Conservation (phyloP, 2,329 filamentous ascomycete genomes). For the Penicillium sp. region DNA sequence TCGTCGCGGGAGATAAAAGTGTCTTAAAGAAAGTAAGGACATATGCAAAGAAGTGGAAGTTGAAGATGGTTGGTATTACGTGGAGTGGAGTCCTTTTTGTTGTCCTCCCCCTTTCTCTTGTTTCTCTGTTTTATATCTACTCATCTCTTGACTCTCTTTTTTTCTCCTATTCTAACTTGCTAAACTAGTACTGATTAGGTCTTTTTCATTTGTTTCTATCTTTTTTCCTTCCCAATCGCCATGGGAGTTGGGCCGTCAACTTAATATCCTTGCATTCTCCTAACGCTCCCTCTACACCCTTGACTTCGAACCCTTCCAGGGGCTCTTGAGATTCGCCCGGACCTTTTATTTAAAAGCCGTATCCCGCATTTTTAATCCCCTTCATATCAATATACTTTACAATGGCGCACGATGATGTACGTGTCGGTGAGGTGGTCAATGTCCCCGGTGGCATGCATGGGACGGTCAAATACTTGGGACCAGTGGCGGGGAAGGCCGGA, state of each 20-base stretch:
- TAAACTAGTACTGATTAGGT: not conserved
- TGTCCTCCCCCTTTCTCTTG: constrained; percentile 20
- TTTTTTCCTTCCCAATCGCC: constrained; percentile 1
- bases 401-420: constrained; percentile 54
- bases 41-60: constrained; percentile 8
- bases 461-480: constrained; percentile 82
- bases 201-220: not conserved
- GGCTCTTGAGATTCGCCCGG: not conserved
- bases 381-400: constrained; percentile 4
- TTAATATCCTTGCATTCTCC: constrained; percentile 16
- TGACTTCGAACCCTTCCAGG: constrained; percentile 9
- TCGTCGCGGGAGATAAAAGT: not conserved
- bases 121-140: not conserved
- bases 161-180: not conserved
- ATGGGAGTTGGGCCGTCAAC: constrained; percentile 15
- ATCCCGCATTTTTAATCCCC: not conserved
- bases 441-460: constrained; percentile 93
- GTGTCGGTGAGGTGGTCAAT: constrained; percentile 80
- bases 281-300: constrained; percentile 12
- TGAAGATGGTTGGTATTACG: constrained; percentile 15
- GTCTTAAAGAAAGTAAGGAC: constrained; percentile 4
- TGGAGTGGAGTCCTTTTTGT: constrained; percentile 21
- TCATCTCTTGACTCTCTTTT: not conserved
- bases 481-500: constrained; percentile 84
- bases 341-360: constrained; percentile 5